Conservation (phyloP, 164 flowering plant genomes). For the Echeveria elegans region DNA sequence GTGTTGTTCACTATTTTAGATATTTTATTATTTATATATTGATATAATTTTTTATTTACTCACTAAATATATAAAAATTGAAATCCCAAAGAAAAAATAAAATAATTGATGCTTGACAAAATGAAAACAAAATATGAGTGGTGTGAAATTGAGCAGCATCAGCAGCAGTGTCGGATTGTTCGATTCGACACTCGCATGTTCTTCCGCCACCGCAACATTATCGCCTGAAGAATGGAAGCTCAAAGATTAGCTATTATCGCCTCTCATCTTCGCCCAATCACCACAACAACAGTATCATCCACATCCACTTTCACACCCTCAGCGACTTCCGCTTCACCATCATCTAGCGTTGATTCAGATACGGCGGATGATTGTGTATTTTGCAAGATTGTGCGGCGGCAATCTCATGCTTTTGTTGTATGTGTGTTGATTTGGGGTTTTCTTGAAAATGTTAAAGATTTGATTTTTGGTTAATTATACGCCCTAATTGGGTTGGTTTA, state of each 20-base stretch:
- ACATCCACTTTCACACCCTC: neutral
- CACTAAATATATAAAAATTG: too few relatives aligned
- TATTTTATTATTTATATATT: too few relatives aligned
- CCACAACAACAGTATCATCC: neutral
- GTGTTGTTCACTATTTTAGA: too few relatives aligned
- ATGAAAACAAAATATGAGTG: neutral
- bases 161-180: neutral
- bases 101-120: too few relatives aligned
- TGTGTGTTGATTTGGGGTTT: neutral
- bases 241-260: neutral
- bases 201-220: neutral
- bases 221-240: constrained; percentile 1
- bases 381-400: constrained; percentile 5
- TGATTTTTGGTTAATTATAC: neutral
- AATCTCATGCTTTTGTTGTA: constrained; percentile 7
- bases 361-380: neutral
- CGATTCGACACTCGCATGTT: too few relatives aligned
- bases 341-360: neutral
- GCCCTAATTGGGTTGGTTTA: neutral
- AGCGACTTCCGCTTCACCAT: neutral
- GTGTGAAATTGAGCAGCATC: neutral
- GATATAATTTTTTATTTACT: too few relatives aligned
- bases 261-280: constrained; percentile 7
- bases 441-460: too few relatives aligned
- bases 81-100: too few relatives aligned